Conservation (phyloP, 1,139 yeast species). For the Wickerhamomyces sp. region DNA sequence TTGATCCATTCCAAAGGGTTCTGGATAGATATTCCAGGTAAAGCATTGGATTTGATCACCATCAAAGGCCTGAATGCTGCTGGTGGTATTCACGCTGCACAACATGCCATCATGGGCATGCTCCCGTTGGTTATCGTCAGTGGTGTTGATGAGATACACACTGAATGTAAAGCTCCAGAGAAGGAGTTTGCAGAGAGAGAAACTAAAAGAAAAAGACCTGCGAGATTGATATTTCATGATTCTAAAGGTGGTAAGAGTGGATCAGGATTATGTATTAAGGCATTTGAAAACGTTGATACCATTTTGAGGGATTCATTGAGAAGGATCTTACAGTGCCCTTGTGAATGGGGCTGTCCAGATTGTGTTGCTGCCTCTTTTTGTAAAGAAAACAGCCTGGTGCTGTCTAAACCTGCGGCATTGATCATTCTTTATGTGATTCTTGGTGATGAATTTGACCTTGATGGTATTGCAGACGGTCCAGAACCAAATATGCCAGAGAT, state of each 20-base stretch:
- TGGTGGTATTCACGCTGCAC: slow-evolving; percentile 96
- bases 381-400: slow-evolving; percentile 72
- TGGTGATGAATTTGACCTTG: slow-evolving; percentile 43
- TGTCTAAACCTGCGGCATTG: slow-evolving; percentile 85
- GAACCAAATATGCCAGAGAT: slow-evolving; percentile 73
- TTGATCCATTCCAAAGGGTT: slow-evolving; percentile 67
- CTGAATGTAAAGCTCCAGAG: slow-evolving; percentile 97
- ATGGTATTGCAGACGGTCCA: slow-evolving; percentile 67
- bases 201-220: slow-evolving; percentile 71
- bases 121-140: slow-evolving; percentile 65
- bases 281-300: slow-evolving; percentile 70
- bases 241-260: slow-evolving; percentile 75
- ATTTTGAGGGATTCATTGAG: slow-evolving; percentile 55
- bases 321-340: slow-evolving; percentile 60
- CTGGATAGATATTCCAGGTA: slow-evolving; percentile 81
- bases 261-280: slow-evolving; percentile 72
- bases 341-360: slow-evolving; percentile 85
- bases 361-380: slow-evolving; percentile 81
- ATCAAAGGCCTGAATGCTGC: slow-evolving; percentile 62
- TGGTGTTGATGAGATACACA: slow-evolving; percentile 66
- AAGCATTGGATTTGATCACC: slow-evolving; percentile 53
- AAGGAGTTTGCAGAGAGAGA: slow-evolving; percentile 81
- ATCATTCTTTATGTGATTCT: slow-evolving; percentile 54
- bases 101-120: slow-evolving; percentile 79
- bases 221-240: slow-evolving; percentile 79